Conservation (phyloP, 805 yeast genomes). For the Saturnispora zaruensis region DNA sequence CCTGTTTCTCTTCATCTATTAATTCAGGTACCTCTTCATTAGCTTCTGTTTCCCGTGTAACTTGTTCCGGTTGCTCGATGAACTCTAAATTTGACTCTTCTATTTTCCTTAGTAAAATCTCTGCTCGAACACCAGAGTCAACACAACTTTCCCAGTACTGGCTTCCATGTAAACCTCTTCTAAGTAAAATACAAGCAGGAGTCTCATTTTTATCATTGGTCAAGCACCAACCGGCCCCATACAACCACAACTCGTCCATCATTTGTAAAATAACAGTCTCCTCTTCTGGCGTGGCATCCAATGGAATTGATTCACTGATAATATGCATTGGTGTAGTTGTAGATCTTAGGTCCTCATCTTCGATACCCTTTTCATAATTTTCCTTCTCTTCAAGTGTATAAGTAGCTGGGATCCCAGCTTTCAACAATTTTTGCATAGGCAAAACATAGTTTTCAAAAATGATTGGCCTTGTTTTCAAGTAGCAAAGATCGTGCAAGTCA, state of each 20-base stretch:
- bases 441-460: slow-evolving; percentile 33
- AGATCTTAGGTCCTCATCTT: slow-evolving; percentile 28
- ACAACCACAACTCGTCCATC: slow-evolving; percentile 61
- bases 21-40: slow-evolving; percentile 15
- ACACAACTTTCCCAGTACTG: slow-evolving; percentile 45
- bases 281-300: slow-evolving; percentile 34
- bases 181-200: slow-evolving; percentile 72
- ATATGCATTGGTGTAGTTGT: slow-evolving; percentile 79
- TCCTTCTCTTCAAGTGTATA: slow-evolving; percentile 73
- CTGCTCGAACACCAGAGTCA: slow-evolving; percentile 88
- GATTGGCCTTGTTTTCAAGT: slow-evolving; percentile 44
- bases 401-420: slow-evolving; percentile 71
- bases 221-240: slow-evolving; percentile 91
- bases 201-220: slow-evolving; percentile 64
- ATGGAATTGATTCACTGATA: slow-evolving; percentile 45
- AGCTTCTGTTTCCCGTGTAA: slow-evolving; percentile 15
- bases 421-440: slow-evolving; percentile 38
- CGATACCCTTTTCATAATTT: slow-evolving; percentile 39
- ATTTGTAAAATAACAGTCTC: slow-evolving; percentile 39
- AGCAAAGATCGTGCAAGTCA: slow-evolving; percentile 62
- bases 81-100: slow-evolving; percentile 57
- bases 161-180: slow-evolving; percentile 36
- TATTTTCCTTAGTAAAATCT: slow-evolving; percentile 65
- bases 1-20: slow-evolving; percentile 11
- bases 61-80: slow-evolving; percentile 31